Base-by-base conservation (phyloP, 202 grass and related monocot genomes). In the Zizania palustris region DNA sequence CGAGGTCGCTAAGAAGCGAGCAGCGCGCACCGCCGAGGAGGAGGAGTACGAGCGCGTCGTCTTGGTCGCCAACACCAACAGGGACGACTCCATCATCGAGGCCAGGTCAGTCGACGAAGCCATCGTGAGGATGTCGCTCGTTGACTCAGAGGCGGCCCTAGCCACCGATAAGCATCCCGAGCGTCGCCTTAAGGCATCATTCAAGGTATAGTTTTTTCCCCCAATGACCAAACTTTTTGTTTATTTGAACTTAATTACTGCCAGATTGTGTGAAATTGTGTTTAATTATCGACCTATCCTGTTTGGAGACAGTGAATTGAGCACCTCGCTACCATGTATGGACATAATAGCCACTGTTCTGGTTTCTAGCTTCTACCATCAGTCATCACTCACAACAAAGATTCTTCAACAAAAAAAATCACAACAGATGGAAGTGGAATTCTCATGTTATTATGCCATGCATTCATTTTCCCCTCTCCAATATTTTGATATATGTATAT, bases 71-170 rank as follows among this genome's bases (percentile, higher is more conserved):
- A 98, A 98, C 71, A 98, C 95, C 65, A 98, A 98, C 78, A 86
- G 95, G 67, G 91, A 98, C 49, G 95, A 98, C 72, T 98, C 89
- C 36, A 19, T 98, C 77, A 92, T 98, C 67, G 95, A 98, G 83
- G 95, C 95, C 0, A 88, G 87, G 18, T 90, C 89, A 0, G 84
- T 98, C 40, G 89, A 92, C 46, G 95, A 98, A 38, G 91, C 95
- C 56, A 90, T 98, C 72, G 74, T 59, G 33, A 67, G 77, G 65
- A 84, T 98, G 87, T 82, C 91, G 6, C 37, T 95, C 45, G 61
- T 88, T 12, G 78, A 89, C 49, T 74, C 88, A 2, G 74, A 80
- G 12, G 35, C 70, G 4, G 6, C 86, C 43, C 56, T 92, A 51
- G 84, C 96, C 0, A 63, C 91, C 0, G 96, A 98, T 65, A 88